Percentiles rank a stretch among this genome's conserved stretches.
Evolutionary conservation across 202 grass and related monocot genomes (phyloP).

Genomic region (Setaria italica): DNA sequence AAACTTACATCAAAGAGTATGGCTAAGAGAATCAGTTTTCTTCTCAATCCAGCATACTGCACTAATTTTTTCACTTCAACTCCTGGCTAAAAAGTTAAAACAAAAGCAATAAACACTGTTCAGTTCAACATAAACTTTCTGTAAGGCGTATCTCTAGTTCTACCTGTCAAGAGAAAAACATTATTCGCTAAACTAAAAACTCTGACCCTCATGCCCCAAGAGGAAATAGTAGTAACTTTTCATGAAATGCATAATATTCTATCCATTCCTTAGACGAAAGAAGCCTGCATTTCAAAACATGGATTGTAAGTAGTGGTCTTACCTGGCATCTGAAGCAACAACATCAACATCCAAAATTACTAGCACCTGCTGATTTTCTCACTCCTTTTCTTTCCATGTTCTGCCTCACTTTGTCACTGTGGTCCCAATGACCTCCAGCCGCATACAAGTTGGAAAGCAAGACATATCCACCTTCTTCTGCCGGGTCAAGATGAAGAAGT

Average conservation of each 20-base stretch:
- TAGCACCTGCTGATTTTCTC: conserved; percentile 56
- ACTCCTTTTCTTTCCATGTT: conserved; percentile 60
- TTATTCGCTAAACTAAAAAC: not conserved
- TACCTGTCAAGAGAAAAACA: not conserved
- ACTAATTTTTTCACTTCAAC: not conserved
- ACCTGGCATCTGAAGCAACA: conserved; percentile 30
- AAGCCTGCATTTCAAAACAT: not conserved
- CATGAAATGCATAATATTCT: not conserved
- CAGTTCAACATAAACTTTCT: not conserved
- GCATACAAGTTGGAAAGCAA: conserved; percentile 67
- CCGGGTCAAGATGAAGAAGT: conserved; percentile 57
- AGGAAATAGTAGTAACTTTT: not conserved
- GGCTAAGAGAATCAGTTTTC: conserved; percentile 32
- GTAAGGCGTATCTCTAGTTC: not conserved
- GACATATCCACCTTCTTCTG: conserved; percentile 59
- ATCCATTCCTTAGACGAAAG: conserved; percentile 4
- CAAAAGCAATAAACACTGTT: not conserved
- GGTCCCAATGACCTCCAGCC: conserved; percentile 58
- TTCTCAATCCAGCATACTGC: conserved; percentile 1
- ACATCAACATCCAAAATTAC: conserved; percentile 49
- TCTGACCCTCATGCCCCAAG: not conserved
- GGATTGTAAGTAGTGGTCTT: not conserved
- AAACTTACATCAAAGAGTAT: conserved; percentile 20
- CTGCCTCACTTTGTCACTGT: conserved; percentile 53
- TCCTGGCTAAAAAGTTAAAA: not conserved